Base-by-base conservation (phyloP, 2,329 filamentous ascomycete genomes). In the Aspergillus ustus region DNA sequence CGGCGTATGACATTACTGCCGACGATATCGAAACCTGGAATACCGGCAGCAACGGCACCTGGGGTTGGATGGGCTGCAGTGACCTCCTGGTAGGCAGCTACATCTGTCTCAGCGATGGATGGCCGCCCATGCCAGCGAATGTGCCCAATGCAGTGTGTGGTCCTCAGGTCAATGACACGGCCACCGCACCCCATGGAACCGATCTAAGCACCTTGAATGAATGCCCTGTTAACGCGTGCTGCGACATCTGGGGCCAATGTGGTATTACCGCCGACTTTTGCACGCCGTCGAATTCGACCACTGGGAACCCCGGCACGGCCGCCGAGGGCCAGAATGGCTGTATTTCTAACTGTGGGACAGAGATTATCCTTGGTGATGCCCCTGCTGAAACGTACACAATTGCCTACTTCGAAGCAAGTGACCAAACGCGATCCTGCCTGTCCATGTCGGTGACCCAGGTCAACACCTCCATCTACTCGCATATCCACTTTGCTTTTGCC, bases 201-300 rank as follows among this genome's bases (percentile, higher is more conserved):
- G 28, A 70, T 6, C 4, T 82, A 3, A 65, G 72, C 0, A 65
- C 71, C 7, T 67, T 84, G 7, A 85, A 84, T 62, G 78, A 75
- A 0, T 85, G 83, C 61, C 76, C 74, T 2, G 66, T 79, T 6
- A 79, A 79, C 45, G 77, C 74, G 5, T 81, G 79, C 65, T 81
- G 79, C 65, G 72, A 79, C 57, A 69, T 74, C 49, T 81, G 78
- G 72, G 82, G 82, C 1, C 74, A 80, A 53, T 84, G 82, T 29
- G 82, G 82, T 7, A 74, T 74, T 2, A 80, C 78, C 0, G 63
- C 63, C 1, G 80, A 80, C n/a, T 83, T 83, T 65, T 84, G 82
- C 67, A 71, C 65, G 9, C 58, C 70, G 25, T 61, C 62, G 1
- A 48, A 55, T 11, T 49, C 46, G 6, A 34, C 54, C 20, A 76